Conservation (phyloP, 2,329 filamentous ascomycete genomes). For the Zasmidium angulare region DNA sequence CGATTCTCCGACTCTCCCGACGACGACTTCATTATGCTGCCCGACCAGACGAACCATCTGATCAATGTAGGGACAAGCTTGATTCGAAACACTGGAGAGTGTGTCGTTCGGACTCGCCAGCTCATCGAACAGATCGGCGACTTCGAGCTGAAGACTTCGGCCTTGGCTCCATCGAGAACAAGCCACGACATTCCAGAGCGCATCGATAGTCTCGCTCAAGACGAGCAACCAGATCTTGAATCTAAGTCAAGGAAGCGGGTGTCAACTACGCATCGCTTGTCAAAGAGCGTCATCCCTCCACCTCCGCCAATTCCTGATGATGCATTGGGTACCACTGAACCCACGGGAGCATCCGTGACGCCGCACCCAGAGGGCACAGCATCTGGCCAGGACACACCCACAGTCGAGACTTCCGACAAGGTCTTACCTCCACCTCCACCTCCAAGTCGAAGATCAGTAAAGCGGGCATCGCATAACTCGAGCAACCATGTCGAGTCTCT, state of each 20-base stretch:
- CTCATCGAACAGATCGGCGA: constrained; percentile 74
- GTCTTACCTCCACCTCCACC: constrained; percentile 11
- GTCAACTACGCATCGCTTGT: constrained; percentile 21
- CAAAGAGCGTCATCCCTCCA: constrained; percentile 18
- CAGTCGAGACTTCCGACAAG: constrained; percentile 7
- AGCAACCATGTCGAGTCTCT: constrained; percentile 17
- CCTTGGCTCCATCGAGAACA: background rate
- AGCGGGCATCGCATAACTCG: constrained; percentile 14
- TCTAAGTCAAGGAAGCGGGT: constrained; percentile 20
- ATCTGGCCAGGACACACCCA: constrained; percentile 3
- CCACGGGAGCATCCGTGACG: background rate
- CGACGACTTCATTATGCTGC: constrained; percentile 74
- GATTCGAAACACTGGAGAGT: constrained; percentile 83
- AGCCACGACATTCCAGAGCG: constrained; percentile 13
- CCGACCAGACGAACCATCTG: constrained; percentile 40
- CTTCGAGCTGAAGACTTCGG: constrained; percentile 26
- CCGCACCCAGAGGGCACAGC: background rate
- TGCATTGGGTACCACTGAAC: background rate
- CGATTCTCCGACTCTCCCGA: constrained; percentile 66
- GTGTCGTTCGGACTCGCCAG: constrained; percentile 79
- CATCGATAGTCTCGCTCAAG: constrained; percentile 9
- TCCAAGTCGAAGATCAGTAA: constrained; percentile 12
- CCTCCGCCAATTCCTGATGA: constrained; percentile 6
- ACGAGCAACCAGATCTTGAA: constrained; percentile 1
- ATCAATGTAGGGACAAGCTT: constrained; percentile 32